Evolutionary conservation across 257 asterid species (phyloP).

Genomic region (Penstemon eatonii): DNA sequence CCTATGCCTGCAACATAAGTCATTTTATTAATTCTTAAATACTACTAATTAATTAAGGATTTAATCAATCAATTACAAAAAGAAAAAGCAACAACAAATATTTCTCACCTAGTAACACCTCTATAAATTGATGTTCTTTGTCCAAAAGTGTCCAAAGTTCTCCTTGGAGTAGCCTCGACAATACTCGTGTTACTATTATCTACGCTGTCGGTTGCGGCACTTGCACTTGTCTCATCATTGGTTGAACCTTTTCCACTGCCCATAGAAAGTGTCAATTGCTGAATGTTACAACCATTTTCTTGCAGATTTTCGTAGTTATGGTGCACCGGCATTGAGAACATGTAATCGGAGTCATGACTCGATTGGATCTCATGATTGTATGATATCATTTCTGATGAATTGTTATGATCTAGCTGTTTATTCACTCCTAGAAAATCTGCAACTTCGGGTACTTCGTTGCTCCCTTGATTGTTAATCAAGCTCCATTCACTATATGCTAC

Average conservation of each 20-base stretch:
- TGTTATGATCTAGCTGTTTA: conserved; percentile 38
- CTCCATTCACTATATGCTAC: conserved; percentile 59
- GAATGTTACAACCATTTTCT: conserved; percentile 60
- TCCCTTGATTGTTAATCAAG: conserved; percentile 48
- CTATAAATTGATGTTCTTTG: conserved; percentile 94
- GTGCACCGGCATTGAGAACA: conserved; percentile 49
- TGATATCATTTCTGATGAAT: conserved; percentile 43
- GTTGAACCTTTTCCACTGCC: conserved; percentile 68
- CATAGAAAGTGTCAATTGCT: conserved; percentile 75
- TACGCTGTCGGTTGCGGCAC: conserved; percentile 33
- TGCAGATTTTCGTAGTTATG: conserved; percentile 43
- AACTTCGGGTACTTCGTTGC: conserved; percentile 62
- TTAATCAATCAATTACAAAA: too few species aligned
- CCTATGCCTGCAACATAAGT: conserved; percentile 59
- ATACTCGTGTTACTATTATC: conserved; percentile 49
- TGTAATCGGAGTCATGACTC: conserved; percentile 41
- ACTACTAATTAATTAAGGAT: background rate
- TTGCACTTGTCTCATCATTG: conserved; percentile 44
- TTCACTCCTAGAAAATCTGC: conserved; percentile 79
- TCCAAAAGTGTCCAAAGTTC: conserved; percentile 81
- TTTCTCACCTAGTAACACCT: conserved; percentile 81
- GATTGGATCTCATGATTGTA: conserved; percentile 53
- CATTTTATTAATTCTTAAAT: background rate
- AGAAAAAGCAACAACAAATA: background rate
- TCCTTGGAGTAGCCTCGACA: conserved; percentile 62